Percentiles rank a stretch among this genome's conserved stretches.
phyloP scores from a whole-genome alignment of 2,329 filamentous ascomycete species.

The Calycina herbarum region DNA sequence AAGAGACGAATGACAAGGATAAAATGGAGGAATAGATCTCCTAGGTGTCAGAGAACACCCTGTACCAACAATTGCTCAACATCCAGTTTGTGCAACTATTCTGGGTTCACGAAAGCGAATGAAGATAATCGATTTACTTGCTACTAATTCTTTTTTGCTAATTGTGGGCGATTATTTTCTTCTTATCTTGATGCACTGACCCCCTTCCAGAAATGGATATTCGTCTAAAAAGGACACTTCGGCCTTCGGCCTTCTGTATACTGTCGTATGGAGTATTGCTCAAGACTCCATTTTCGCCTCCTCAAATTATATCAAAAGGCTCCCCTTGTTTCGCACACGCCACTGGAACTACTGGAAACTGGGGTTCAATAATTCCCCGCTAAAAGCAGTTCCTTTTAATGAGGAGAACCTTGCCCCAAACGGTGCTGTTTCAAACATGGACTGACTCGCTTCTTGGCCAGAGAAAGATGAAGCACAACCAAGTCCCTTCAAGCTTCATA shows the following conservation, averaged over 20 bases:
- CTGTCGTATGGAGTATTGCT: not conserved
- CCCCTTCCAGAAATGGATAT: not conserved
- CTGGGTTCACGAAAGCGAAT: slow-evolving; percentile 11
- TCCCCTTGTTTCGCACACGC: not conserved
- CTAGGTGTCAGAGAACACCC: slow-evolving; percentile 27
- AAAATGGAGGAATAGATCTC: slow-evolving; percentile 82
- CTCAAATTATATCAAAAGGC: not conserved
- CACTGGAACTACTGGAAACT: not conserved
- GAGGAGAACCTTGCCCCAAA: slow-evolving; percentile 5
- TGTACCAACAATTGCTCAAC: slow-evolving; percentile 35
- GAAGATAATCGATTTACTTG: not conserved
- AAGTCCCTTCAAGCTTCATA: slow-evolving; percentile 2
- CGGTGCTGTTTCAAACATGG: not conserved
- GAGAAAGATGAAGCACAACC: slow-evolving; percentile 4
- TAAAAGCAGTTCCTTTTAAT: not conserved
- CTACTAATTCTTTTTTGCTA: not conserved
- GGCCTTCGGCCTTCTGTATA: not conserved
- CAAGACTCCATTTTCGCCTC: not conserved
- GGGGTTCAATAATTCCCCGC: not conserved
- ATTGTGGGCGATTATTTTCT: not conserved
- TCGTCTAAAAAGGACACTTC: not conserved
- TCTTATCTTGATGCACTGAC: not conserved
- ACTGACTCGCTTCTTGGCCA: slow-evolving; percentile 4
- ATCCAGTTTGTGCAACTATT: slow-evolving; percentile 17
- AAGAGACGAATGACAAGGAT: slow-evolving; percentile 65